Evolutionary conservation across 2,329 filamentous ascomycete genomes (phyloP), one percentile per base, ranked within the genome.

Genomic region (Aspergillus intermedius): DNA sequence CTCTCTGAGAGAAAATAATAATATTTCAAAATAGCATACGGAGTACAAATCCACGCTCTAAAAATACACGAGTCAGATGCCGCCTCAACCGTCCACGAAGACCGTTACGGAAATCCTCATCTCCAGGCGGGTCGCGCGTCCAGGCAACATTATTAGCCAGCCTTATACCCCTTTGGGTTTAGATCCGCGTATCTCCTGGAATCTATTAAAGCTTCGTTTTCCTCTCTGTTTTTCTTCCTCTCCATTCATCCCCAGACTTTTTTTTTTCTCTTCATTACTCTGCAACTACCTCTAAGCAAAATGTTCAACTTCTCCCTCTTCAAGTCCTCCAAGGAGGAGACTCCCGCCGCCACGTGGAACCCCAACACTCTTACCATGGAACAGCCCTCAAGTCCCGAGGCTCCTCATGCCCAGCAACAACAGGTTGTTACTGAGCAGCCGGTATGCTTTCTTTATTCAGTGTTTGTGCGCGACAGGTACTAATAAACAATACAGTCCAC

Each of bases 291-390:
- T 15, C 22, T 8, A 35, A 34, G 8, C 51, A 51, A 17, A 40
- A 60, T 62, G 58, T 62, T 63, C 59, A 57, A 60, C 55, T 62
- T 65, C 61, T 59, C 59, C 58, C 53, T 57, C 46, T 66, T 65
- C 60, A 66, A 65, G 48, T 61, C 64, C 32, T 50, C 61, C 41
- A 54, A 60, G 50, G 48, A 61, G 44, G 60, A 62, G 34, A 46
- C 55, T 44, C 41, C 43, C 21, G 4, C 40, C 25, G 42, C 50
- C 21, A 53, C 53, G 44, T 66, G 62, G 63, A 63, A 66, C 53
- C 42, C 62, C 47, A 56, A 60, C 53, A 62, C 62, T 12, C 49
- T 67, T 42, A 59, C 61, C 42, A 65, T 64, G 61, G 58, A 65
- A 49, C 63, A 63, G 52, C 64, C 64, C 8, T 49, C 57, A 22